Percentiles rank a stretch among this genome's conserved stretches.
These are phyloP conservation scores for Phytopythium montanum DNA, from an alignment of 352 stramenopile genomes.

Conservation along the genomic window DNA sequence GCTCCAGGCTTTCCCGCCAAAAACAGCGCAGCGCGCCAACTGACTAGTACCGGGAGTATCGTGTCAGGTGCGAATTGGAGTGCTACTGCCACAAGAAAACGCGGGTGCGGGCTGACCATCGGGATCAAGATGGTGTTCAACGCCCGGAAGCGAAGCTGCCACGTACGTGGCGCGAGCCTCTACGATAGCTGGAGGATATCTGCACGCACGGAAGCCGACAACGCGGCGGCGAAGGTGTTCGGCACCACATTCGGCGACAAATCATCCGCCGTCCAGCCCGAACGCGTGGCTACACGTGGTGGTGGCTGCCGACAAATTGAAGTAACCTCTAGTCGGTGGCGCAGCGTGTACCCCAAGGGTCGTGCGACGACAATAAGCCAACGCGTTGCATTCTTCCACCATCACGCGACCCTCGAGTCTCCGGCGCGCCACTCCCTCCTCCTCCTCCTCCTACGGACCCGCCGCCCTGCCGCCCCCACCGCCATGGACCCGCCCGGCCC, in stretches of 20 bases:
- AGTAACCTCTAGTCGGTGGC: neutral
- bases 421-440: neutral
- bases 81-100: slow-evolving; percentile 8
- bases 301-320: neutral
- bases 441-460: neutral
- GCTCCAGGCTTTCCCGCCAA: slow-evolving; percentile 1
- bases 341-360: neutral
- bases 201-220: neutral
- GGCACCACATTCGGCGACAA: neutral
- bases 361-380: slow-evolving; percentile 1
- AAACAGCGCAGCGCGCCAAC: neutral
- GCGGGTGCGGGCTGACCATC: slow-evolving; percentile 2
- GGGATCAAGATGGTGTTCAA: too few relatives aligned
- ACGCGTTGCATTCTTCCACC: slow-evolving; percentile 9
- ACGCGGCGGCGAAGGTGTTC: neutral
- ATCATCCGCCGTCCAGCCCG: neutral
- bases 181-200: neutral
- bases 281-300: neutral
- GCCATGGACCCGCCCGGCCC: slow-evolving; percentile 30
- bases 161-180: neutral
- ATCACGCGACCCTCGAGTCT: neutral
- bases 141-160: slow-evolving; percentile 4
- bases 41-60: neutral
- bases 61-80: neutral
- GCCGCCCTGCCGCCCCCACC: neutral